Evolutionary conservation across 2,329 filamentous ascomycete genomes (phyloP).

Genomic region (Thelonectria blattea): DNA sequence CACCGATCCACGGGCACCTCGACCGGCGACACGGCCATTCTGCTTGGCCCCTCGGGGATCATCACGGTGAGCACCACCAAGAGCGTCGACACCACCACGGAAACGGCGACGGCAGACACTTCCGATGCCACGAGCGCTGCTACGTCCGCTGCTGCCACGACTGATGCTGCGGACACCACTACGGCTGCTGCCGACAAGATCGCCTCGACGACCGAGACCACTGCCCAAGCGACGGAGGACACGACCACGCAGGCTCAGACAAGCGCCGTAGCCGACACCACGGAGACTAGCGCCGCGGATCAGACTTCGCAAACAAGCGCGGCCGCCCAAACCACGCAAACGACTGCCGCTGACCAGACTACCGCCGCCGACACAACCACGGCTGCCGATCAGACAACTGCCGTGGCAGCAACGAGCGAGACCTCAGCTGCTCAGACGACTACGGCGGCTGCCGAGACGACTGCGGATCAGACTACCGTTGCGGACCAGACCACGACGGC

Average conservation of each 20-base stretch:
- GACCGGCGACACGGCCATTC: slow-evolving; percentile 33
- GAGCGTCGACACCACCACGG: not conserved
- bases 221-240: slow-evolving; percentile 1
- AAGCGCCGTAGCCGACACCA: not conserved
- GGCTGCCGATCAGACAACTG: not conserved
- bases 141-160: not conserved
- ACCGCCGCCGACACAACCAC: not conserved
- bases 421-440: not conserved
- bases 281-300: not conserved
- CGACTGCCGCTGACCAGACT: not conserved
- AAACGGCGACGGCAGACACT: not conserved
- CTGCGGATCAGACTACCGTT: not conserved
- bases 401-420: not conserved
- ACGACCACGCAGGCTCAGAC: not conserved
- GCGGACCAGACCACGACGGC: not conserved
- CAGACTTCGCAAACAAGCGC: not conserved
- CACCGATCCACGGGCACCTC: slow-evolving; percentile 21
- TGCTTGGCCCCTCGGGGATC: slow-evolving; percentile 36
- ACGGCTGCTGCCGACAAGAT: not conserved
- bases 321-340: not conserved
- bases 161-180: not conserved
- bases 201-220: not conserved
- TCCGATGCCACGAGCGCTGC: not conserved
- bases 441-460: not conserved
- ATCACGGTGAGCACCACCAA: slow-evolving; percentile 23